A percentile compares a stretch with the other conserved stretches of the same genome.
Conservation (phyloP, 2,329 filamentous ascomycete genomes). For the Claviceps arundinis region DNA sequence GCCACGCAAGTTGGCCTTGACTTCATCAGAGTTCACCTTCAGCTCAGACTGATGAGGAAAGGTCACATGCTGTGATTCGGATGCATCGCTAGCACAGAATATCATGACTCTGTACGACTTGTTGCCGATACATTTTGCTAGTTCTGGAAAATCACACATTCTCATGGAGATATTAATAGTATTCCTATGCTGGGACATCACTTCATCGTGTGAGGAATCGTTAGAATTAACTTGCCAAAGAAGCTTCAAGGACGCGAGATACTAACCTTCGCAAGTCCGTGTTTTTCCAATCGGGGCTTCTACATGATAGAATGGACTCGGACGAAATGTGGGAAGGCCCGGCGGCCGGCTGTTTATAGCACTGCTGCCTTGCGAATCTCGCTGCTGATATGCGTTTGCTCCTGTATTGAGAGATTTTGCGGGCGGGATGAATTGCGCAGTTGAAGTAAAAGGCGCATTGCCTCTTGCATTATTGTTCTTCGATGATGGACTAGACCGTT, state of each 20-base stretch:
- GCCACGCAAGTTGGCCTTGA: constrained; percentile 87
- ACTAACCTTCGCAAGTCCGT: constrained; percentile 60
- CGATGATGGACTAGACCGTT: constrained; percentile 16
- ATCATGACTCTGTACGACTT: constrained; percentile 61
- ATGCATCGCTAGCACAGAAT: constrained; percentile 60
- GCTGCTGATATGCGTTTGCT: constrained; percentile 5
- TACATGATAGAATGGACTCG: constrained; percentile 76
- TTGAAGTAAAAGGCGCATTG: background rate
- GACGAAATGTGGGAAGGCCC: constrained; percentile 33
- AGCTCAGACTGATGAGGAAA: constrained; percentile 92
- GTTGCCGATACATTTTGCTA: constrained; percentile 45
- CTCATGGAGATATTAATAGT: constrained; percentile 32
- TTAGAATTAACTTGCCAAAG: constrained; percentile 16
- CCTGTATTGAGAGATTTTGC: constrained; percentile 11
- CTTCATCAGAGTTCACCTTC: constrained; percentile 74
- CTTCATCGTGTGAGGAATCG: constrained; percentile 21
- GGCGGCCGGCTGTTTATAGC: constrained; percentile 11
- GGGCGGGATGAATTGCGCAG: constrained; percentile 7
- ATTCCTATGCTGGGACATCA: constrained; percentile 40
- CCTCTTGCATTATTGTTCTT: constrained; percentile 7
- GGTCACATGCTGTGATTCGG: constrained; percentile 58
- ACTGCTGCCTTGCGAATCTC: constrained; percentile 7
- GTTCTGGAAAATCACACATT: constrained; percentile 36
- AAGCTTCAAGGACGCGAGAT: background rate
- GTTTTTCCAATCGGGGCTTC: constrained; percentile 50